Conservation (phyloP, 2,329 filamentous ascomycete species). For the Phialemoniopsis sp. region DNA sequence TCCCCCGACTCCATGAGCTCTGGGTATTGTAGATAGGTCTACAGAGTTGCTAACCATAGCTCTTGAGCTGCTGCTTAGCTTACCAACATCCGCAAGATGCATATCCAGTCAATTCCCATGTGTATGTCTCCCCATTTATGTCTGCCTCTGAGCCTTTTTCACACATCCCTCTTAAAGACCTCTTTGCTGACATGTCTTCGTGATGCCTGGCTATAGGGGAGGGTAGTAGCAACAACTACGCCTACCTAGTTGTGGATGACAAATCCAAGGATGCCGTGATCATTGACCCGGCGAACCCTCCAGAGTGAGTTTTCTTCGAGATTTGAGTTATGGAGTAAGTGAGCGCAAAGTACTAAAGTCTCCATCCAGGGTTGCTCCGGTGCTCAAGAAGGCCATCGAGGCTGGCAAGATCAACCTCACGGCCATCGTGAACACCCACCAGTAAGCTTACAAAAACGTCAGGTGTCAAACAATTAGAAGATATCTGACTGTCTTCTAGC, state of each 20-base stretch:
- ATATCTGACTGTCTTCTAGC: conserved; percentile 39
- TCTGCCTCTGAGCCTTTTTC: no score
- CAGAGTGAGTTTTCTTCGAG: conserved; percentile 53
- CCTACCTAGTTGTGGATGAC: conserved; percentile 76
- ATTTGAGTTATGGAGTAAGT: conserved; percentile 4
- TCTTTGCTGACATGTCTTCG: not conserved
- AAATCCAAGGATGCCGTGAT: conserved; percentile 74
- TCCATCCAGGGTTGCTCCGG: conserved; percentile 50
- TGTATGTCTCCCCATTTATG: conserved; percentile 56
- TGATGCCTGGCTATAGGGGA: conserved; percentile 51
- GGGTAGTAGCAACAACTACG: conserved; percentile 77
- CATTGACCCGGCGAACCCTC: conserved; percentile 75
- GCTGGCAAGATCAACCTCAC: conserved; percentile 74
- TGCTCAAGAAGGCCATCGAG: conserved; percentile 69
- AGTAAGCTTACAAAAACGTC: no score
- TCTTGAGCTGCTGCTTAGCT: not conserved
- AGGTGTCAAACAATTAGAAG: no score
- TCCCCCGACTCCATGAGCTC: no score
- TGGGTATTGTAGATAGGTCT: no score
- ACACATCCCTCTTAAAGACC: not conserved
- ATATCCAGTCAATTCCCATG: conserved; percentile 86
- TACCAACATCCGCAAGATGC: conserved; percentile 54
- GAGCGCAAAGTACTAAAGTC: not conserved
- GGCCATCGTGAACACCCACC: conserved; percentile 93
- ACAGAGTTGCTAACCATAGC: conserved; percentile 1